These are phyloP conservation scores for Rhizopus sp. DNA, from an alignment of 371 early-diverging fungal genomes.

Conservation along the genomic window DNA sequence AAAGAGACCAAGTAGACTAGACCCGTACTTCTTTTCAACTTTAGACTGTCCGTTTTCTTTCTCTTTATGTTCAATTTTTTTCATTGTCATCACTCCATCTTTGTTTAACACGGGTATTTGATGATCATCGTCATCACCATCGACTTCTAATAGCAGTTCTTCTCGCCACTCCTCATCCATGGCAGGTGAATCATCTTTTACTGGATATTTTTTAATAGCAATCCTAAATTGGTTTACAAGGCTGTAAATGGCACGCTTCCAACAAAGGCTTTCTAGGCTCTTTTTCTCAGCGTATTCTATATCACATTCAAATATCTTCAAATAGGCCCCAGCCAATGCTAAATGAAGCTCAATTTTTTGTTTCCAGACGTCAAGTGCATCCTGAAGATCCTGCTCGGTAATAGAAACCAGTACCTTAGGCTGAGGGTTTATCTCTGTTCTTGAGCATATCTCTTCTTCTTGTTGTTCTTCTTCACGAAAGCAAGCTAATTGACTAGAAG, in stretches of 20 bases:
- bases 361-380: constrained; percentile 31
- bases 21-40: constrained; percentile 10
- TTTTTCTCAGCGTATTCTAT: constrained; percentile 59
- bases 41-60: background rate
- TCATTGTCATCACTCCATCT: constrained; percentile 20
- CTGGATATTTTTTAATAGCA: constrained; percentile 36
- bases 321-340: constrained; percentile 48
- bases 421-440: background rate
- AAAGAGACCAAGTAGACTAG: constrained; percentile 17
- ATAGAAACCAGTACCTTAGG: background rate
- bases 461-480: constrained; percentile 3
- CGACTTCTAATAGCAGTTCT: no score
- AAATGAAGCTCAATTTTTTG: constrained; percentile 43
- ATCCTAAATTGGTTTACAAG: constrained; percentile 61
- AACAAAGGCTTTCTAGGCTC: constrained; percentile 62
- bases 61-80: constrained; percentile 11
- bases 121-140: background rate
- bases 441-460: background rate
- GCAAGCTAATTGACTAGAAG: constrained; percentile 12
- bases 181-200: background rate
- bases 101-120: constrained; percentile 17
- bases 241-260: constrained; percentile 67
- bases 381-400: constrained; percentile 24
- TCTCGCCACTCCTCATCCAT: background rate
- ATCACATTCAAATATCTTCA: constrained; percentile 53